Percentiles rank a stretch among this genome's conserved stretches.
Evolutionary conservation across 2,329 filamentous ascomycete genomes (phyloP).

Genomic region (Triangularia setosa): DNA sequence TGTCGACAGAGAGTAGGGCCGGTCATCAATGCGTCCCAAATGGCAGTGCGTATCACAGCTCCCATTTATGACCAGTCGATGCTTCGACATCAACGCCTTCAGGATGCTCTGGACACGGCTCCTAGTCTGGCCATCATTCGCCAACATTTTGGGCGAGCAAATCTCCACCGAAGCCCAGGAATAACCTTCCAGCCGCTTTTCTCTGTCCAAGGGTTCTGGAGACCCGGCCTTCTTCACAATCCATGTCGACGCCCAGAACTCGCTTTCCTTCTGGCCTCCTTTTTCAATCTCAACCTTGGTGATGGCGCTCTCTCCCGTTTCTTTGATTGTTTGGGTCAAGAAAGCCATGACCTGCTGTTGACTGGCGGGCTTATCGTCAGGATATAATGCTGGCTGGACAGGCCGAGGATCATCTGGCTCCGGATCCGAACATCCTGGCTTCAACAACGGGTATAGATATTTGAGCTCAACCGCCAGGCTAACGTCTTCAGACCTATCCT

Average conservation of each 20-base stretch:
- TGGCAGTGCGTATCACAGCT: constrained; percentile 40
- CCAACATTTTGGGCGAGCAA: constrained; percentile 34
- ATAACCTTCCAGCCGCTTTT: constrained; percentile 27
- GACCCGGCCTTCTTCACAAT: constrained; percentile 41
- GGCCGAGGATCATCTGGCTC: constrained; percentile 11
- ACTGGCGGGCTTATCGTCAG: constrained; percentile 9
- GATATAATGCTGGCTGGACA: neutral
- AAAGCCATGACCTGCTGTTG: constrained; percentile 24
- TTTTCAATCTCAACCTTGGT: constrained; percentile 28
- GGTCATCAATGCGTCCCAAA: constrained; percentile 34
- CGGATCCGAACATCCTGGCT: constrained; percentile 6
- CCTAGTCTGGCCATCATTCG: constrained; percentile 23
- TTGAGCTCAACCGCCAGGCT: constrained; percentile 34
- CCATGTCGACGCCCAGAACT: constrained; percentile 37
- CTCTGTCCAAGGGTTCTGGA: constrained; percentile 30
- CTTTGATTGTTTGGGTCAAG: constrained; percentile 27
- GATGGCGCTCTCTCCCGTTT: constrained; percentile 27
- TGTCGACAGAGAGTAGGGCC: constrained; percentile 30
- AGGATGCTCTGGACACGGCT: constrained; percentile 27
- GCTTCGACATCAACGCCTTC: constrained; percentile 22
- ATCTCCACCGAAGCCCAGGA: constrained; percentile 36
- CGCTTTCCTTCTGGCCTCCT: constrained; percentile 25
- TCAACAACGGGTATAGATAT: constrained; percentile 30
- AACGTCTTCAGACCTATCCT: constrained; percentile 23
- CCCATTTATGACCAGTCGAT: constrained; percentile 33